A percentile compares a stretch with the other conserved stretches of the same genome.
Evolutionary conservation across 495 filamentous ascomycete genomes (phyloP).

Genomic region (Amphirosellinia nigrospora): DNA sequence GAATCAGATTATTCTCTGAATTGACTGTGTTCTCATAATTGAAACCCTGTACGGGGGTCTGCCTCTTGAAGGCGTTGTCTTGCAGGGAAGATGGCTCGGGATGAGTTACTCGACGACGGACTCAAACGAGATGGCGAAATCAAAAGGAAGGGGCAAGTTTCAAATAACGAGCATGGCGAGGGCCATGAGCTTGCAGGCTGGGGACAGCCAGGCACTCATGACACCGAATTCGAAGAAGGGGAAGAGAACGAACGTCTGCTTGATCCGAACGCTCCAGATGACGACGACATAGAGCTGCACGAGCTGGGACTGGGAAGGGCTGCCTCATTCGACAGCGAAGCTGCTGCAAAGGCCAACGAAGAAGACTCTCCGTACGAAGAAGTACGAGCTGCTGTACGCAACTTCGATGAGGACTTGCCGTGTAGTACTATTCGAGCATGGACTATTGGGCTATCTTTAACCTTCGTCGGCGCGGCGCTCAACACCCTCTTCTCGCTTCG

Average conservation of each 20-base stretch:
- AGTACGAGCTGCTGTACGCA: slow-evolving; percentile 66
- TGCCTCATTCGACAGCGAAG: slow-evolving; percentile 45
- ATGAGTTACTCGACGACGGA: neutral
- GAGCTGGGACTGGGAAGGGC: slow-evolving; percentile 32
- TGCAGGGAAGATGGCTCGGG: neutral
- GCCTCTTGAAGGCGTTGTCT: neutral
- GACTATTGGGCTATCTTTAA: slow-evolving; percentile 69
- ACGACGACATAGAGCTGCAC: slow-evolving; percentile 41
- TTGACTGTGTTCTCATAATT: neutral
- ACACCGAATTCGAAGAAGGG: slow-evolving; percentile 43
- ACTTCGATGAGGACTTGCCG: slow-evolving; percentile 69
- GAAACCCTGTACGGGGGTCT: neutral
- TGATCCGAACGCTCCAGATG: slow-evolving; percentile 58
- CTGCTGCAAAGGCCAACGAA: slow-evolving; percentile 31
- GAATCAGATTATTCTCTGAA: neutral
- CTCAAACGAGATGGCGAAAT: neutral
- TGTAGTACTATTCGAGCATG: slow-evolving; percentile 77
- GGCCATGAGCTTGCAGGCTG: slow-evolving; percentile 9
- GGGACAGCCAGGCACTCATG: slow-evolving; percentile 31
- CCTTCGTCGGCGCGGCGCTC: slow-evolving; percentile 68
- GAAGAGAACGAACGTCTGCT: slow-evolving; percentile 53
- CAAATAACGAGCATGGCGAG: neutral
- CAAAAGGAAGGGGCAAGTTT: neutral
- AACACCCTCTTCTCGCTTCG: slow-evolving; percentile 77
- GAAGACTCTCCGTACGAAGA: slow-evolving; percentile 75